Base-by-base conservation (phyloP, 1,139 yeast genomes). In the Pichia sp. region DNA sequence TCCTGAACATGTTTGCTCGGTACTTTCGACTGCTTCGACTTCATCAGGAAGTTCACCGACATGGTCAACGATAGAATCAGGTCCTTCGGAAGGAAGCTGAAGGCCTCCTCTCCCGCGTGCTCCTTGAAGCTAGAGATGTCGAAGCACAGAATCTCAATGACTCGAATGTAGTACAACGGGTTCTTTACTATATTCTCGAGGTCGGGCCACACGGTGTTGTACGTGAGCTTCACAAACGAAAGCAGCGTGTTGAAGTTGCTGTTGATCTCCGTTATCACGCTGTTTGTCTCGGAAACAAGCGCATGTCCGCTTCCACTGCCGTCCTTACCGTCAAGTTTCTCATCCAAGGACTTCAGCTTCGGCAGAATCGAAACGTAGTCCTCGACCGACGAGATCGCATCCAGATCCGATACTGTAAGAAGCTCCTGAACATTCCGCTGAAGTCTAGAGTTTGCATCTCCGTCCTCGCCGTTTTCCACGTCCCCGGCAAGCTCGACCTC, bases 51-150 rank as follows among this genome's bases (percentile, higher is more conserved):
- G 17, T 84, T 74, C 1, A 89, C 84, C 0, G 96, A 81, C 86
- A 91, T 88, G 1, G 86, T 79, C 6, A 91, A 71, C 3, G 89
- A 85, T 66, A 91, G 75, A 0, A 84, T 74, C 61, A 87, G 87
- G 52, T 91, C 95, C 53, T 79, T 80, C 5, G 81, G 69, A 2
- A 85, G 63, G 46, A 83, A 73, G 1, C 60, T 58, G 50, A 73
- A 72, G 47, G 85, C 68, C 16, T 71, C 66, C 0, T 63, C 58
- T 3, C 30, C 14, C 50, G 77, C 77, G 1, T 53, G 47, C 1
- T 56, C 55, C 14, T 51, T 59, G 1, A 61, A 53, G 6, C 42
- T 34, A 1, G 55, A 41, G 5, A 62, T 44, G 29, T 66, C 58
- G 60, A 83, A 84, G 43, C 85, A 81, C 4, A 89, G 70, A 2